These are phyloP conservation scores for Vicia faba DNA, from an alignment of 306 rosid species.

Conservation along the genomic window DNA sequence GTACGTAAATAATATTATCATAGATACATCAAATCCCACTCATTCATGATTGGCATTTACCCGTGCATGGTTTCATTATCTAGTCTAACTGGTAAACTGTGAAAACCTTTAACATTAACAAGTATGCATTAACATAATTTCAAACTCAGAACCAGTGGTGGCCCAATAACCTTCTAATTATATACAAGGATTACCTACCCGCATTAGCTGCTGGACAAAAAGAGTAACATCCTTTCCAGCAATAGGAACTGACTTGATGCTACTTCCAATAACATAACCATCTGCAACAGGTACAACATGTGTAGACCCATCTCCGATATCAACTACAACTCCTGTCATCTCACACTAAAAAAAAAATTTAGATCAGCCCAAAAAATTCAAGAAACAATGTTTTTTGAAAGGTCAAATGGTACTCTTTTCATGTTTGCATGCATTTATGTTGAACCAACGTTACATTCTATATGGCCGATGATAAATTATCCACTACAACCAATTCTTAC, in stretches of 20 bases:
- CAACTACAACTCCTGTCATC: slow-evolving; percentile 99
- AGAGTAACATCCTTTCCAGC: slow-evolving; percentile 93
- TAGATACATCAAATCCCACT: slow-evolving; percentile 7
- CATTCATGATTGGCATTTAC: slow-evolving; percentile 23
- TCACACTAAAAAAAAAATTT: slow-evolving; percentile 75
- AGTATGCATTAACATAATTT: neutral
- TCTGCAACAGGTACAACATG: slow-evolving; percentile 99
- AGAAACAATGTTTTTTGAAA: slow-evolving; percentile 10
- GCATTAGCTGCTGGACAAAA: slow-evolving; percentile 96
- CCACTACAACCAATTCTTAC: slow-evolving; percentile 4
- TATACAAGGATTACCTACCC: slow-evolving; percentile 56
- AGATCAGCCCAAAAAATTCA: slow-evolving; percentile 49
- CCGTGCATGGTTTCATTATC: slow-evolving; percentile 19
- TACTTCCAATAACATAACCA: slow-evolving; percentile 97
- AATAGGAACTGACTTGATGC: slow-evolving; percentile 92
- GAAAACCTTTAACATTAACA: slow-evolving; percentile 25
- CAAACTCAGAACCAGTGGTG: slow-evolving; percentile 17
- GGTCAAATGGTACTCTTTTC: neutral
- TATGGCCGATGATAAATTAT: slow-evolving; percentile 6
- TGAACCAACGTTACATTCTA: slow-evolving; percentile 26
- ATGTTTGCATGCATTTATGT: slow-evolving; percentile 2
- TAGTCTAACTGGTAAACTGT: slow-evolving; percentile 3
- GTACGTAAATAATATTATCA: neutral
- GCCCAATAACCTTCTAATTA: slow-evolving; percentile 14
- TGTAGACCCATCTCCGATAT: slow-evolving; percentile 93